Conservation (phyloP, 2,329 filamentous ascomycete genomes). For the Ophiostoma triangulosporum region DNA sequence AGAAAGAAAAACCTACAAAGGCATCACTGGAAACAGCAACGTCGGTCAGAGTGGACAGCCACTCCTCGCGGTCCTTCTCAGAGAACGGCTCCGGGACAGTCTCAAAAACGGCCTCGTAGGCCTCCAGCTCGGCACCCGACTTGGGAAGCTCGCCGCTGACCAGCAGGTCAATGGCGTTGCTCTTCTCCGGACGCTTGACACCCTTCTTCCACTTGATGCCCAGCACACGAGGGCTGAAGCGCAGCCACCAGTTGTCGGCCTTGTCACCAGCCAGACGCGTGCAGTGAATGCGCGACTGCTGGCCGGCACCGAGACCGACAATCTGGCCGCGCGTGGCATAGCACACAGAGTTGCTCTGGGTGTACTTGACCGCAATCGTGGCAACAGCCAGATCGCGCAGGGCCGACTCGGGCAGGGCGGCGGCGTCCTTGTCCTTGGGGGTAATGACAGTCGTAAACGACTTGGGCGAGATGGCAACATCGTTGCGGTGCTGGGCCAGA, state of each 20-base stretch:
- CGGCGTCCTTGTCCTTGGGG: conserved; percentile 72
- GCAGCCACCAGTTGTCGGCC: conserved; percentile 99
- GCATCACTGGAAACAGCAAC: conserved; percentile 90
- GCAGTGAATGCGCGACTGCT: conserved; percentile 97
- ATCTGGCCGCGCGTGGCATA: conserved; percentile 91
- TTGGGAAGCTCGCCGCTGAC: conserved; percentile 82
- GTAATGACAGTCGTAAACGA: conserved; percentile 79
- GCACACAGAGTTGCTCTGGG: conserved; percentile 97
- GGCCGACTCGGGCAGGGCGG: conserved; percentile 62
- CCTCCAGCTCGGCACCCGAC: conserved; percentile 67
- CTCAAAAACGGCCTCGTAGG: conserved; percentile 83
- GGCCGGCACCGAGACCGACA: conserved; percentile 85
- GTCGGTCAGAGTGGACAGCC: conserved; percentile 67
- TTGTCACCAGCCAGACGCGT: conserved; percentile 95
- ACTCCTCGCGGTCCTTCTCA: conserved; percentile 68
- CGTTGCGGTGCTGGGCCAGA: conserved; percentile 84
- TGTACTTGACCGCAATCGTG: conserved; percentile 96
- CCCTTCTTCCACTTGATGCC: conserved; percentile 94
- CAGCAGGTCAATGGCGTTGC: conserved; percentile 91
- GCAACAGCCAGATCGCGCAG: conserved; percentile 85
- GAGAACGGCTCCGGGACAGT: conserved; percentile 76
- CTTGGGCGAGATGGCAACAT: conserved; percentile 69
- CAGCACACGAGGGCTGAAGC: conserved; percentile 84
- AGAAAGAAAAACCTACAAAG: conserved; percentile 53
- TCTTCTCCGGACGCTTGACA: conserved; percentile 92